A percentile compares a stretch with the other conserved stretches of the same genome.
These are phyloP conservation scores for Leishmania tropica DNA, from an alignment of 208 protist genomes.

Conservation along the genomic window DNA sequence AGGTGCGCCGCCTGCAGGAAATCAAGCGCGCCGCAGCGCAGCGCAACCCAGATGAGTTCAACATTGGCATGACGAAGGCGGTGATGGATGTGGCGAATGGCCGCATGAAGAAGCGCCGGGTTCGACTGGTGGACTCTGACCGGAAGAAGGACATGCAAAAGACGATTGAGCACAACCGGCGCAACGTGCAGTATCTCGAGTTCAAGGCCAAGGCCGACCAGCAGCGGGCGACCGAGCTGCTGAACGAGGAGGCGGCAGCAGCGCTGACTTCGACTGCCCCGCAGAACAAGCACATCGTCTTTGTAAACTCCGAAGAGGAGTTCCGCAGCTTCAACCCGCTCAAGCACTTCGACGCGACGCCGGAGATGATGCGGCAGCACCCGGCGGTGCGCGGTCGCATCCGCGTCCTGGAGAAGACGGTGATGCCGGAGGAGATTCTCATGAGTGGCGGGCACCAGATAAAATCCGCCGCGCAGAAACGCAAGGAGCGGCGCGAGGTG, in stretches of 20 bases:
- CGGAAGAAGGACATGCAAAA: slow-evolving; percentile 63
- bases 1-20: slow-evolving; percentile 72
- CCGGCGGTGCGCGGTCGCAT: slow-evolving; percentile 76
- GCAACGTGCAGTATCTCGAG: slow-evolving; percentile 86
- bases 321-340: slow-evolving; percentile 77
- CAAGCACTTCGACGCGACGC: slow-evolving; percentile 82
- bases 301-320: slow-evolving; percentile 82
- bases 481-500: slow-evolving; percentile 72
- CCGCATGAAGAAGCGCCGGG: slow-evolving; percentile 67
- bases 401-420: slow-evolving; percentile 74
- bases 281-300: slow-evolving; percentile 86
- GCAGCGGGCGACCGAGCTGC: slow-evolving; percentile 67
- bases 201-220: slow-evolving; percentile 78
- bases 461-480: slow-evolving; percentile 70
- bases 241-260: slow-evolving; percentile 70
- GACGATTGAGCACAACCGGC: slow-evolving; percentile 61
- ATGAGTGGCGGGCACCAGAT: slow-evolving; percentile 63
- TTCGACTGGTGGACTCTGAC: slow-evolving; percentile 40
- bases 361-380: slow-evolving; percentile 87
- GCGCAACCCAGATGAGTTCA: slow-evolving; percentile 94
- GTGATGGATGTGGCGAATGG: slow-evolving; percentile 87
- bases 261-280: slow-evolving; percentile 70
- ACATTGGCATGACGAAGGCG: slow-evolving; percentile 93
- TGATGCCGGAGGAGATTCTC: slow-evolving; percentile 84
- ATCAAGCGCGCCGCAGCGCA: slow-evolving; percentile 87